A percentile compares a stretch with the other conserved stretches of the same genome.
Evolutionary conservation across 2,329 filamentous ascomycete species (phyloP).

Genomic region (Clonostachys rhizophaga): DNA sequence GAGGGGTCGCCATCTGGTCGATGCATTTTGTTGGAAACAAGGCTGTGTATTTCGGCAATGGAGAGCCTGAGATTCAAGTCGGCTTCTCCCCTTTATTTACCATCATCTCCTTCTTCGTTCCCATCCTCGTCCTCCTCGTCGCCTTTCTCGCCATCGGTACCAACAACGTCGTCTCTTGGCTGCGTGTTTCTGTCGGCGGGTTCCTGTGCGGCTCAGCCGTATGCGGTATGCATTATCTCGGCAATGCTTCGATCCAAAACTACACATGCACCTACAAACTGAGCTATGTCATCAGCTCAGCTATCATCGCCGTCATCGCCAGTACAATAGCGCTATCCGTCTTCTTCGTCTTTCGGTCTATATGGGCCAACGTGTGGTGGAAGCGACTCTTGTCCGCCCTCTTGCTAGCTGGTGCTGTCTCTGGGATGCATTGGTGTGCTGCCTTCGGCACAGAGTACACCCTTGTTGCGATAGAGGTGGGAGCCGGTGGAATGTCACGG

Average conservation of each 20-base stretch:
- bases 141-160: slow-evolving; percentile 69
- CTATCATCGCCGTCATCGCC: slow-evolving; percentile 67
- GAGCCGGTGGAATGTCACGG: slow-evolving; percentile 36
- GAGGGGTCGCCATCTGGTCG: slow-evolving; percentile 69
- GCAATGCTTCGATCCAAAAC: slow-evolving; percentile 76
- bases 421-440: slow-evolving; percentile 85
- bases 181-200: slow-evolving; percentile 59
- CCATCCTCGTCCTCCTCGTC: slow-evolving; percentile 68
- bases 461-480: slow-evolving; percentile 34
- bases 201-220: slow-evolving; percentile 69
- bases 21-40: slow-evolving; percentile 84
- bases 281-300: slow-evolving; percentile 61
- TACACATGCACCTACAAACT: slow-evolving; percentile 61
- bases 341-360: slow-evolving; percentile 73
- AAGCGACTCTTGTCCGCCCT: slow-evolving; percentile 63
- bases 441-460: slow-evolving; percentile 66
- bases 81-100: slow-evolving; percentile 70
- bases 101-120: slow-evolving; percentile 73
- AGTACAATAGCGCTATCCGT: slow-evolving; percentile 66
- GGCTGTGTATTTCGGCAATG: slow-evolving; percentile 66
- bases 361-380: slow-evolving; percentile 80
- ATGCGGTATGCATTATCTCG: slow-evolving; percentile 83
- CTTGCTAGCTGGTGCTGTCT: slow-evolving; percentile 69
- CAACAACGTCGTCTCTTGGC: slow-evolving; percentile 50
- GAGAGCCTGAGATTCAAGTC: slow-evolving; percentile 61